Evolutionary conservation across 306 rosid genomes (phyloP), one percentile per base, ranked within the genome.

Genomic region (Quercus mongolica): DNA sequence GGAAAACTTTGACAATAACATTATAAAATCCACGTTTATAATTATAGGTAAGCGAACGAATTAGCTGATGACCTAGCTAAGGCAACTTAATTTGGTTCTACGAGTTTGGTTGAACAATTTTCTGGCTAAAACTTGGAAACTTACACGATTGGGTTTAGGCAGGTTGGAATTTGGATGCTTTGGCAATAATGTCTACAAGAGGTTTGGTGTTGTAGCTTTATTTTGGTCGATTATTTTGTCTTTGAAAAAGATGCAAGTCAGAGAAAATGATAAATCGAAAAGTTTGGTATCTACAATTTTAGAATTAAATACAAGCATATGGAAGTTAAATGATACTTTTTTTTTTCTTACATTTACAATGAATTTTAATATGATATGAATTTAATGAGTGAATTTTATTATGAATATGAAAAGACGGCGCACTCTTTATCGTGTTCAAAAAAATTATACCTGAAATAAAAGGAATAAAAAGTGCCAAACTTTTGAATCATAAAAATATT

Each of bases 81-180:
- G 54, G 54, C 14, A 49, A 49, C 54, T 49, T 41, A 41, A 41
- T 41, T 49, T 12, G 54, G 54, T 49, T 49, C 54, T 3, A 49
- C 15, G 10, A 57, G 21, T 30, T 46, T 83, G 33, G 83, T 59
- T 81, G 63, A 78, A 78, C 85, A 62, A 78, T 26, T 57, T 35
- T 17, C 5, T 31, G 79, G 38, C 71, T 31, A 26, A 46, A 76
- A 65, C 33, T 19, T 20, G 62, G 56, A 28, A 2, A 49, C 55
- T 64, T 69, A 76, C 55, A 71, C 31, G 20, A 25, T 25, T 41
- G 46, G 46, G 46, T 41, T 41, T 41, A 0, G 11, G 64, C 18
- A 11, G 51, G 51, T 59, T 28, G 49, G 69, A 26, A 52, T 25
- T 31, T 12, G n/a, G 12, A 56, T 31, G 41, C 25, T 15, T 76